Evolutionary conservation across 352 stramenopile genomes (phyloP), one percentile per base, ranked within the genome.

Genomic region (Globisporangium yorkense): DNA sequence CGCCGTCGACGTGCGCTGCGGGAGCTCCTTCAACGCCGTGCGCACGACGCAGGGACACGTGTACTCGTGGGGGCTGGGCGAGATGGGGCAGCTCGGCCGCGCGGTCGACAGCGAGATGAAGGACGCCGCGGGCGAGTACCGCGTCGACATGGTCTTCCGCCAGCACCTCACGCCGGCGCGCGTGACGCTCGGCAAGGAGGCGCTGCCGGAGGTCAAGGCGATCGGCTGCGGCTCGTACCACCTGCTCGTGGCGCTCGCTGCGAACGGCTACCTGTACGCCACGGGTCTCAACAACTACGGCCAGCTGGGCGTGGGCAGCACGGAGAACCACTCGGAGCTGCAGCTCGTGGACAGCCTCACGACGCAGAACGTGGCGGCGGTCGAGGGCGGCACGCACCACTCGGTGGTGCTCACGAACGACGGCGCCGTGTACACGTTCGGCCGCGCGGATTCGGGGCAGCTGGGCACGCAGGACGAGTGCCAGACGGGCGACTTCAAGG

Each of bases 261-360:
- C 70, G 29, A 87, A 82, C 47, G 84, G 84, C 31, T 86, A 88
- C 57, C 67, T 98, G 4, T 99, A 97, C 75, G 78, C 84, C 6
- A 92, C 77, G 53, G 97, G 97, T 5, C 77, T 98, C 5, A 99
- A 98, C 80, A 96, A 98, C 56, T 99, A 98, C 72, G 97, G 96
- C 10, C 97, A 99, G 68, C 64, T 99, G 21, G 97, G 97, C n/a
- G 72, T 97, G 46, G 94, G 94, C 18, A 86, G 89, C 68, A 88
- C 75, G 33, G 77, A 80, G 31, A 93, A 93, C 65, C 80, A 71
- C 57, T 61, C 56, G 5, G 74, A 81, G 52, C 59, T 89, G 44
- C 77, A 89, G 61, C 77, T 93, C 46, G 84, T 93, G n/a, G 80
- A 90, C 20, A 71, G 84, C 52, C 61, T 93, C 2, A 79, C 71